phyloP scores from a whole-genome alignment of 169 alveolate species.

The Plasmodium reichenowi region DNA sequence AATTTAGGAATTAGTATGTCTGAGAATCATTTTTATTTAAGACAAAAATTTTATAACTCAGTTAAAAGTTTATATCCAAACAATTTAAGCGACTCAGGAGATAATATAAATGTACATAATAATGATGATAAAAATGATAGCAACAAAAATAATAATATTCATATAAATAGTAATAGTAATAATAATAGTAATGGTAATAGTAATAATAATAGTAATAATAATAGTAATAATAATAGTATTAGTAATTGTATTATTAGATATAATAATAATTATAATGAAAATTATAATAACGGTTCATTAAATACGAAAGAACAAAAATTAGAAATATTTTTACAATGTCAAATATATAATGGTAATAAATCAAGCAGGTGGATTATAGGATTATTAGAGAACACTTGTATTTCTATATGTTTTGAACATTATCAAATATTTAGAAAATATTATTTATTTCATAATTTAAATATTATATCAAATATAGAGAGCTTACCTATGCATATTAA shows the following conservation, averaged over 20 bases:
- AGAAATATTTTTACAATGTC: conserved; percentile 72
- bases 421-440: conserved; percentile 61
- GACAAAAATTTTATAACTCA: conserved; percentile 53
- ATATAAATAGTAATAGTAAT: too few relatives aligned
- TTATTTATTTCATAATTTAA: conserved; percentile 59
- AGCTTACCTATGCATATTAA: conserved; percentile 72
- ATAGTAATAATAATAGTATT: too few relatives aligned
- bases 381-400: conserved; percentile 26
- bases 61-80: background rate
- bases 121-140: background rate
- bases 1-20: conserved; percentile 59
- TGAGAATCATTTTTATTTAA: conserved; percentile 45
- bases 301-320: conserved; percentile 10
- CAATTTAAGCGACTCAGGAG: background rate
- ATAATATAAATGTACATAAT: background rate
- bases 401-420: conserved; percentile 71
- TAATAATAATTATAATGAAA: background rate
- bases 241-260: too few relatives aligned
- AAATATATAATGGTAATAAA: conserved; percentile 70
- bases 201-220: too few relatives aligned
- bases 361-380: conserved; percentile 77
- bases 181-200: too few relatives aligned
- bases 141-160: background rate
- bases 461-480: conserved; percentile 39
- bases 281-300: background rate